Evolutionary conservation across 179 eudicot species (phyloP).

Genomic region (Sideroxylon spinosum): DNA sequence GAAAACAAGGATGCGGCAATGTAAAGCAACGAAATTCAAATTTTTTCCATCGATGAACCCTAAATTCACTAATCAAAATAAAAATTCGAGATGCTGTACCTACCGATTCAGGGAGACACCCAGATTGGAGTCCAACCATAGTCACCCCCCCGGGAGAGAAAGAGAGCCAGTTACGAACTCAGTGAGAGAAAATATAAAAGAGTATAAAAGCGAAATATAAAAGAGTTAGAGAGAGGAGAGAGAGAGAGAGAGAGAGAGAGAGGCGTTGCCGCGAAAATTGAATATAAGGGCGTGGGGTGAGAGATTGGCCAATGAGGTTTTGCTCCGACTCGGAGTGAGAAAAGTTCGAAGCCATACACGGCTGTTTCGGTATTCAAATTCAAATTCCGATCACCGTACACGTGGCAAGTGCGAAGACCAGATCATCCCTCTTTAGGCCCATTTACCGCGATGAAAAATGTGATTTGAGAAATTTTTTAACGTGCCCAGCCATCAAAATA

Average conservation of each 20-base stretch:
- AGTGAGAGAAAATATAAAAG: background rate
- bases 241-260: background rate
- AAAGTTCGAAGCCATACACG: background rate
- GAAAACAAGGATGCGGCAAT: background rate
- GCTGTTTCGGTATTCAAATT: background rate
- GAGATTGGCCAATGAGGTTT: background rate
- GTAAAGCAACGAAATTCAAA: background rate
- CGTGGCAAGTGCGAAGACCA: background rate
- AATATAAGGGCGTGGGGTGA: background rate
- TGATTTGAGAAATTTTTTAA: no score
- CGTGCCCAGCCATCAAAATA: no score
- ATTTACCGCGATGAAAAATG: no score
- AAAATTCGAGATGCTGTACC: background rate
- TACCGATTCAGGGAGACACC: background rate
- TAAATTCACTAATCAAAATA: background rate
- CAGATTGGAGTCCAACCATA: background rate
- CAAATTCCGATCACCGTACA: background rate
- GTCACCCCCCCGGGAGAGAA: background rate
- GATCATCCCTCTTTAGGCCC: no score
- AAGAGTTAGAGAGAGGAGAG: background rate
- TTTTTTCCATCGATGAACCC: background rate
- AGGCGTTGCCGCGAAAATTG: slow-evolving; percentile 7
- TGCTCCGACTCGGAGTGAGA: background rate
- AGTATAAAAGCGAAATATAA: background rate
- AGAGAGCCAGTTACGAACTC: background rate